Evolutionary conservation across 1,284 basidiomycete species (phyloP), one percentile per base, ranked within the genome.

Genomic region (Boletus mariae): DNA sequence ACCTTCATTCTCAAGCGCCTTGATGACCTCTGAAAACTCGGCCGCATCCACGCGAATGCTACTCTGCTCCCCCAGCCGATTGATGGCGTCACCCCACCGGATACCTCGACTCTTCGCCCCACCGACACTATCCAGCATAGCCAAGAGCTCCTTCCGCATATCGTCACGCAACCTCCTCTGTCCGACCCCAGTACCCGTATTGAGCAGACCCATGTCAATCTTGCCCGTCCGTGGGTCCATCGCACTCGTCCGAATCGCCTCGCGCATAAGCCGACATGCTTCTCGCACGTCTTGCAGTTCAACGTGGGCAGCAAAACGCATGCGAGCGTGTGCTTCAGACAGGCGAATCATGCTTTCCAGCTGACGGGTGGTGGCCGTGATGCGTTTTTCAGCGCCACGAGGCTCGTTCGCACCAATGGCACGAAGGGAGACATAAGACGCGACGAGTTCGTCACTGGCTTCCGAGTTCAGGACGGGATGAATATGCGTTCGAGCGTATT

Each of bases 311-410:
- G 40, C 25, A 15, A 25, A 26, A 26, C 40, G 13, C 40, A 42
- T 42, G 23, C 12, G 40, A n/a, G 23, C 41, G 4, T 42, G 23
- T 42, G 41, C 41, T 8, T 99, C 97, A 0, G 90, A 89, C 28
- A 99, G 81, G n/a, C 97, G 91, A 67, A 99, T 98, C 87, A 99
- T 94, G 61, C 87, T 91, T 72, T 99, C 96, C 29, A 99, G 83
- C 72, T 99, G 96, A 50, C 96, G 85, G 1, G 97, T 98, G 29
- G 96, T 99, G 1, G 97, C 96, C 0, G 97, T 99, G 71, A 99
- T 99, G 11, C 96, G 86, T 64, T 93, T 91, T 72, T 98, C 95
- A 55, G 83, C 83, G 2, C 83, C 83, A 23, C 93, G 85, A 3
- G 92, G 87, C 68, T 98, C 94, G 42, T 69, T 69, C 55, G 87